Base-by-base conservation (phyloP, 352 stramenopile species). In the Globisporangium cystogenes region DNA sequence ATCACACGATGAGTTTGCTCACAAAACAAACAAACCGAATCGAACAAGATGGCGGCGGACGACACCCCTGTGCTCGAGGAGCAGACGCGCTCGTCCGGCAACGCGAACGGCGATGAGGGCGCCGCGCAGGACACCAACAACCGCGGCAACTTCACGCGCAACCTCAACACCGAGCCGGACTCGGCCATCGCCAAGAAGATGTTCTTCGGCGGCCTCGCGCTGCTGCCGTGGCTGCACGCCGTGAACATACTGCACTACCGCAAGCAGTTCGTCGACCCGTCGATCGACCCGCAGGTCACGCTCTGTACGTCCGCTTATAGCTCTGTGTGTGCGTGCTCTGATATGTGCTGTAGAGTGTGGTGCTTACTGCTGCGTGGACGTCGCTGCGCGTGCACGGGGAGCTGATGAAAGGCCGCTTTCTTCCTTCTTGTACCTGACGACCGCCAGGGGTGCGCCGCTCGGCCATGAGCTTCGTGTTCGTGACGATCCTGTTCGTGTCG, bases 111-210 rank as follows among this genome's bases (percentile, higher is more conserved):
- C 33, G 33, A 12, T 12, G 11, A 14, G 18, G 58, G 26, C 15
- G 29, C 23, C 36, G 46, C 54, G 41, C 36, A 56, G 40, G 57
- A 70, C 42, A 48, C 37, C 52, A 91, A 93, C 70, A 93, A 91
- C 65, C 81, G 80, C 43, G 83, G 81, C 52, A 94, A 94, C 67
- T 92, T 94, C 47, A 94, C 84, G 63, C 81, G 84, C 23, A 94
- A 94, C 68, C 54, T 90, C 40, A 90, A 88, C 66, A 78, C 80
- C 47, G 84, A 94, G 62, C 50, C 74, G 27, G 82, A 94, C 52
- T 72, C 78, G 39, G 60, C 53, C 10, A 76, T 94, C 54, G 84
- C 84, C 35, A 69, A 60, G 45, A 94, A 94, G 66, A 90, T 94
- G 76, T 94, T 94, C 55, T 62, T 94, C 20, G 84, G 84, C 52